Percentiles rank a stretch among this genome's conserved stretches.
Evolutionary conservation across 306 rosid genomes (phyloP).

Genomic region (Pyrus communis): DNA sequence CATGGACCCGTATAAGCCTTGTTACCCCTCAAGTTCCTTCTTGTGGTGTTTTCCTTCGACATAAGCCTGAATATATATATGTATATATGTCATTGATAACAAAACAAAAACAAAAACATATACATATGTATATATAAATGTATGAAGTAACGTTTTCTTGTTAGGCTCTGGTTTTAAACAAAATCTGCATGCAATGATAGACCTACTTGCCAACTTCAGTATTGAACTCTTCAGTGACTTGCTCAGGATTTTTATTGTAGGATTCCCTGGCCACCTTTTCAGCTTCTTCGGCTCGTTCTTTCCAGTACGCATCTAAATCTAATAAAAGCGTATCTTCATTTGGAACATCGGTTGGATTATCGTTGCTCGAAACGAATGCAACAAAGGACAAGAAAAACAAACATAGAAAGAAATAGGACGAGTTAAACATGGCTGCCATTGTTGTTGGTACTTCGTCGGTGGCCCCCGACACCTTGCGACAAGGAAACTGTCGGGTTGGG

Average conservation of each 20-base stretch:
- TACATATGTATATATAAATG: neutral
- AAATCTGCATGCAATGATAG: neutral
- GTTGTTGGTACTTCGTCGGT: neutral
- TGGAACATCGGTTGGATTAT: neutral
- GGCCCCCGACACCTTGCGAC: neutral
- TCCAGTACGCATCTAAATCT: constrained; percentile 51
- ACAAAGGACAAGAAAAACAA: constrained; percentile 22
- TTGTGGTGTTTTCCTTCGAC: neutral
- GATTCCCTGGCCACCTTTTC: constrained; percentile 6
- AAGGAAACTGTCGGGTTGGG: neutral
- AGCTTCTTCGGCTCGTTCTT: constrained; percentile 29
- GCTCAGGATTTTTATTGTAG: constrained; percentile 31
- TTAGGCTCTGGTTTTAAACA: neutral
- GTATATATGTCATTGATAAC: neutral
- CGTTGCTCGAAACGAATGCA: constrained; percentile 5
- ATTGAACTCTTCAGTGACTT: constrained; percentile 30
- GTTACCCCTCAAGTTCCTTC: constrained; percentile 29
- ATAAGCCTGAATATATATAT: constrained; percentile 26
- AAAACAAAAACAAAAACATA: neutral
- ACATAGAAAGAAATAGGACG: neutral
- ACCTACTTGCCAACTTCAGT: constrained; percentile 35
- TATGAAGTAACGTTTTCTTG: neutral
- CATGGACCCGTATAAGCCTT: constrained; percentile 16
- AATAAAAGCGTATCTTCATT: neutral
- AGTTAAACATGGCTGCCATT: neutral